Evolutionary conservation across 2,329 filamentous ascomycete genomes (phyloP).

Genomic region (Coniosporium tulheliwenetii): DNA sequence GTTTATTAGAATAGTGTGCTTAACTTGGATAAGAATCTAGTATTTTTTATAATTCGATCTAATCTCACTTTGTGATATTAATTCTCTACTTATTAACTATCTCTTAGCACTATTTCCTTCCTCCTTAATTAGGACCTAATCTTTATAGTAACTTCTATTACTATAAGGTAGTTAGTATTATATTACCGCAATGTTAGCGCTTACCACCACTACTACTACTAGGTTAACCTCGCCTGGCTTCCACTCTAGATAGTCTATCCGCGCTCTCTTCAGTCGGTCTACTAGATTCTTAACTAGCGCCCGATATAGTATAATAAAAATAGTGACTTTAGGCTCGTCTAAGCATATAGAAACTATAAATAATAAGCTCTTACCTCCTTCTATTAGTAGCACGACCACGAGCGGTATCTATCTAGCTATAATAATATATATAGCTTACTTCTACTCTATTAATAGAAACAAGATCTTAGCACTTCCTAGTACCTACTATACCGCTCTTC

Average conservation of each 20-base stretch:
- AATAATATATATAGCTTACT: slow-evolving; percentile 5
- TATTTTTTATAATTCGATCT: too few relatives aligned
- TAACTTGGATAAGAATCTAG: too few relatives aligned
- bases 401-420: too few relatives aligned
- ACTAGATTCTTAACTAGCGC: slow-evolving; percentile 6
- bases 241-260: slow-evolving; percentile 4
- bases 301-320: slow-evolving; percentile 2
- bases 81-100: too few relatives aligned
- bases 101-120: too few relatives aligned
- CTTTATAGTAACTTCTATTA: too few relatives aligned
- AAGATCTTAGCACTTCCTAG: not conserved
- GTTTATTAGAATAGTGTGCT: too few relatives aligned
- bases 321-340: slow-evolving; percentile 5
- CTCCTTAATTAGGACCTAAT: too few relatives aligned
- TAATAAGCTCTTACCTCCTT: too few relatives aligned
- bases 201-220: slow-evolving; percentile 7
- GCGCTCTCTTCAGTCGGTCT: not conserved
- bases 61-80: too few relatives aligned
- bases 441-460: slow-evolving; percentile 3
- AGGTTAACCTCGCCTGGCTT: slow-evolving; percentile 5
- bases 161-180: slow-evolving; percentile 5
- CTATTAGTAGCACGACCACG: too few relatives aligned
- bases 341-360: slow-evolving; percentile 8
- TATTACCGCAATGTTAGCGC: slow-evolving; percentile 3
- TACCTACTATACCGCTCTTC: not conserved